Base-by-base conservation (phyloP, 352 stramenopile species). In the Phytophthora sp. region DNA sequence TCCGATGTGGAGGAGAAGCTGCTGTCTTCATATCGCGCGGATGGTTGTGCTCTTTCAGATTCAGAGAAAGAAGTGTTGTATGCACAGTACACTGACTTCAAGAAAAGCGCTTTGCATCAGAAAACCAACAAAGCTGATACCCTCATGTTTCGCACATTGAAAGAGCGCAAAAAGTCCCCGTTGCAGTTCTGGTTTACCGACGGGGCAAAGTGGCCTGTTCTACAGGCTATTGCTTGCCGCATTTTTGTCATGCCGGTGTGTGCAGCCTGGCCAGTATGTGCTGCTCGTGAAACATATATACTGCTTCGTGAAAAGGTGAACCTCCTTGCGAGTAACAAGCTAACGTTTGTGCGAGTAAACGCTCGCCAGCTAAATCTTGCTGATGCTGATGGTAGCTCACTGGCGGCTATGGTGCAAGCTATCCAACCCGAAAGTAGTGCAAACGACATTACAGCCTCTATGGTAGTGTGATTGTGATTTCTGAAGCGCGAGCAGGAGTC, bases 101-200 rank as follows among this genome's bases (percentile, higher is more conserved):
- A 81, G 49, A 66, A 82, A 48, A 52, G 41, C 2, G 49, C 66
- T 1, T 32, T 65, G 46, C 66, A 82, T 43, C 57, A 74, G 45
- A 72, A 70, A 26, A 60, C 41, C 24, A 58, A 62, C 38, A 72
- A 66, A 27, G 63, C 63, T 1, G 66, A 80, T 26, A 62, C 73
- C 1, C 72, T 84, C 11, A 70, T 71, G 20, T 76, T 72, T 13
- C 62, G 69, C 3, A 77, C 75, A 54, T 52, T 85, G 30, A 82
- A 79, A 59, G 71, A 84, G 32, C 63, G 76, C 24, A 83, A 76
- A 54, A 81, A 82, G 54, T 79, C 74, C 1, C 62, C 76, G 12
- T 26, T 77, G 12, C 65, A 88, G 49, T 88, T 81, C 43, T 88
- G 78, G 78, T 62, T 88, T 21, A 72, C 60, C 7, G 76, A 88